phyloP scores from a whole-genome alignment of 1,284 basidiomycete genomes.

The Pseudozyma hubeiensis region DNA sequence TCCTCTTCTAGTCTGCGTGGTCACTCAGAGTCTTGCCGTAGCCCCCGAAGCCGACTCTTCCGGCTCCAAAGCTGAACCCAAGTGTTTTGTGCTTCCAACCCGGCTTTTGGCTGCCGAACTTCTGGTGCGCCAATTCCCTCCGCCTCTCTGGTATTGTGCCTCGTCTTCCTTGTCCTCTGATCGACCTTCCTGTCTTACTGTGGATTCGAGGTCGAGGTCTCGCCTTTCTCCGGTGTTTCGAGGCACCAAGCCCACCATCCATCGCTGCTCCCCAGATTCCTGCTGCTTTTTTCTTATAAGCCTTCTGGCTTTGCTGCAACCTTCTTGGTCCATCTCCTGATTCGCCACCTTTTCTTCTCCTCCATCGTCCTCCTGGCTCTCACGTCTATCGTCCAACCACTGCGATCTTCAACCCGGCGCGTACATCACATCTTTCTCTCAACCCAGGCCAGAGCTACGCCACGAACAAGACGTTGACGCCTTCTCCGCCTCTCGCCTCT shows the following conservation, averaged over 20 bases:
- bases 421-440: no score
- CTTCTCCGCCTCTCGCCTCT: no score
- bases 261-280: constrained; percentile 10
- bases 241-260: neutral
- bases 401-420: no score
- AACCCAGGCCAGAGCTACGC: neutral
- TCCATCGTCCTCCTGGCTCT: no score
- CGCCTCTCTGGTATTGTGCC: neutral
- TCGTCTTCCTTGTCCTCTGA: neutral
- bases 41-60: neutral
- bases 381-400: no score
- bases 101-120: constrained; percentile 39
- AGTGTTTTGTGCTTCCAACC: neutral
- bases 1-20: no score
- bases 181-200: neutral
- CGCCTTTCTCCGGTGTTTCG: constrained; percentile 7
- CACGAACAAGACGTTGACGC: no score
- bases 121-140: constrained; percentile 15
- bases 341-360: no score
- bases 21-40: no score
- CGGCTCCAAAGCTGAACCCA: neutral
- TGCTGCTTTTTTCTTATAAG: neutral
- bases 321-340: neutral
- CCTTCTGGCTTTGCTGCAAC: neutral
- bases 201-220: neutral